These are phyloP conservation scores for Euptelea pleiosperma DNA, from an alignment of 164 flowering plant species.

Conservation along the genomic window DNA sequence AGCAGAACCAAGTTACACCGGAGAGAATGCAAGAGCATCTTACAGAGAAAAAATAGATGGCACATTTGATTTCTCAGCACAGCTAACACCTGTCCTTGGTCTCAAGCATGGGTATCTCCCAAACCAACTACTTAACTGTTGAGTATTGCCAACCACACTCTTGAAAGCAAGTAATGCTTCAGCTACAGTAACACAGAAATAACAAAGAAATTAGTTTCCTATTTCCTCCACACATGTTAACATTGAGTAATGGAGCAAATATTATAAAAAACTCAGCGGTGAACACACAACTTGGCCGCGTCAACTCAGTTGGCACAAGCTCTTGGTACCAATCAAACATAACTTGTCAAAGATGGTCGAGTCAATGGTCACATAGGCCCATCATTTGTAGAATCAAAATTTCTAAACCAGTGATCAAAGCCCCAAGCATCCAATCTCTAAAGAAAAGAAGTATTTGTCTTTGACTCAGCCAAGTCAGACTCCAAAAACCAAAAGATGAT, in stretches of 20 bases:
- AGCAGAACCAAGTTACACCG: not conserved
- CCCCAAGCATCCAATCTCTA: too few species aligned
- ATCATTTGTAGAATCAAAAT: too few species aligned
- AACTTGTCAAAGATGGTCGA: too few species aligned
- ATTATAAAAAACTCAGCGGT: too few species aligned
- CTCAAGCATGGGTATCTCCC: conserved; percentile 23
- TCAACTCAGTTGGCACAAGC: too few species aligned
- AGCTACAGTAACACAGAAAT: conserved; percentile 13
- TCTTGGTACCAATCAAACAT: too few species aligned
- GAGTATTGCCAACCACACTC: conserved; percentile 16
- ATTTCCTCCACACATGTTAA: not conserved
- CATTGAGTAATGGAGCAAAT: not conserved
- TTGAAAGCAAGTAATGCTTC: conserved; percentile 28
- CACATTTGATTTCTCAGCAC: conserved; percentile 15
- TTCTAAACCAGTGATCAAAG: too few species aligned
- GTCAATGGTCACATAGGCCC: too few species aligned
- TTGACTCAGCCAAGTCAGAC: too few species aligned
- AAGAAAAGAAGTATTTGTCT: too few species aligned
- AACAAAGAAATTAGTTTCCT: not conserved
- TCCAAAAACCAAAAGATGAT: too few species aligned
- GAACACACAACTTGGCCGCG: too few species aligned
- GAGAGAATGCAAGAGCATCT: conserved; percentile 13
- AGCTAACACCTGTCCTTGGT: conserved; percentile 10
- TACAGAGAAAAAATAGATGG: conserved; percentile 27
- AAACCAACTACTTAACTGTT: conserved; percentile 14